A percentile compares a stretch with the other conserved stretches of the same genome.
Evolutionary conservation across 2,329 filamentous ascomycete genomes (phyloP).

Genomic region (Colletotrichum tofieldiae): DNA sequence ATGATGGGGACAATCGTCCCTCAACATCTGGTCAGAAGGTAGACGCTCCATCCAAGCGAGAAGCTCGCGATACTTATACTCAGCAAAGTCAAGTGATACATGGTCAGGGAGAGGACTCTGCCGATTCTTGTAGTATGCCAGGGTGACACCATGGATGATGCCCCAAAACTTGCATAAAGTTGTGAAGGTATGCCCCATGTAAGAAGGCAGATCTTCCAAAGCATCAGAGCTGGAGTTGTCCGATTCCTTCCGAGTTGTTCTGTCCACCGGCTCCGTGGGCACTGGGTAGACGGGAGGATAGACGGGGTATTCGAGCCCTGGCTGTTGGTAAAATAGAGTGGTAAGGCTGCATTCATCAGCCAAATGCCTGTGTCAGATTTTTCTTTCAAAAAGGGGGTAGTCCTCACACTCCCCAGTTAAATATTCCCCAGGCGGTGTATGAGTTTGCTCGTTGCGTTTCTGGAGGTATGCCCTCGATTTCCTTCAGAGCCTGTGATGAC

Average conservation of each 20-base stretch:
- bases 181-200: slow-evolving; percentile 51
- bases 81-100: slow-evolving; percentile 49
- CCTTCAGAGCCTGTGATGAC: not conserved
- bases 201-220: not conserved
- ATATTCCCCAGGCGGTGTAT: slow-evolving; percentile 51
- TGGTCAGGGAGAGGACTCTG: slow-evolving; percentile 31
- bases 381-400: not conserved
- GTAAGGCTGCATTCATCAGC: slow-evolving; percentile 46
- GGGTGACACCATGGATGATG: slow-evolving; percentile 53
- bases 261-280: slow-evolving; percentile 23
- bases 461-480: slow-evolving; percentile 37
- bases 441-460: slow-evolving; percentile 25
- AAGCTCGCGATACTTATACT: slow-evolving; percentile 57
- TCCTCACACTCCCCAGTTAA: slow-evolving; percentile 57
- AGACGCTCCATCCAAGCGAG: slow-evolving; percentile 56
- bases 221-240: not conserved
- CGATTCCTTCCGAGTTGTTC: not conserved
- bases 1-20: slow-evolving; percentile 51
- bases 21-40: slow-evolving; percentile 47
- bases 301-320: slow-evolving; percentile 45
- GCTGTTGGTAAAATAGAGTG: slow-evolving; percentile 53
- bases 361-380: not conserved
- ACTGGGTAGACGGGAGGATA: slow-evolving; percentile 45
- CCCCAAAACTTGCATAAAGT: slow-evolving; percentile 55
- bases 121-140: slow-evolving; percentile 48